Evolutionary conservation across 176 grass and related monocot species (phyloP).

Genomic region (Phyllostachys edulis): DNA sequence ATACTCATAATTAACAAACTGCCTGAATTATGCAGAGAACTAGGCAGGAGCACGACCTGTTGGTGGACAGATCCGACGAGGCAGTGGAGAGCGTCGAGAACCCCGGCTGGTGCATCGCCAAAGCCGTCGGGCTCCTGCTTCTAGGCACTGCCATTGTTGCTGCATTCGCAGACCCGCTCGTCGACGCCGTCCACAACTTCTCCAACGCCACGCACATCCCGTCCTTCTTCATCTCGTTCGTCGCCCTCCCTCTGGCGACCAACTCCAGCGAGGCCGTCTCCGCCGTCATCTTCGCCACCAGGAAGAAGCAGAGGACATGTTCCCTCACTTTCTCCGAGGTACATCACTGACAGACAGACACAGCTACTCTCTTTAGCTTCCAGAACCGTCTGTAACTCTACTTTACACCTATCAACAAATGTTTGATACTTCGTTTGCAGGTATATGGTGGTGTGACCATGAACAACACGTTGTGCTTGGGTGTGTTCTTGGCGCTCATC

Average conservation of each 20-base stretch:
- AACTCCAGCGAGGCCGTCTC: conserved; percentile 99
- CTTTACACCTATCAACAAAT: background rate
- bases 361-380: background rate
- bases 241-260: conserved; percentile 82
- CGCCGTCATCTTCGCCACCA: conserved; percentile 80
- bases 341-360: background rate
- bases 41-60: conserved; percentile 50
- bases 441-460: conserved; percentile 92
- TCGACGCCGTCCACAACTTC: conserved; percentile 89
- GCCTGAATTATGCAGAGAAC: conserved; percentile 61
- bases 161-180: conserved; percentile 83
- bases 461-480: conserved; percentile 95
- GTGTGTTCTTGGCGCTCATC: conserved; percentile 83
- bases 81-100: conserved; percentile 63
- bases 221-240: conserved; percentile 94
- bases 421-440: conserved; percentile 28
- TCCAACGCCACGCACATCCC: conserved; percentile 83
- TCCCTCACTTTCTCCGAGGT: conserved; percentile 98
- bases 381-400: background rate
- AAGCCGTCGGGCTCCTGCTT: conserved; percentile 60
- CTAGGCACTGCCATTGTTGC: conserved; percentile 72
- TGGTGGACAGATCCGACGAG: conserved; percentile 65
- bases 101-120: conserved; percentile 57
- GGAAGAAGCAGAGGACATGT: conserved; percentile 77
- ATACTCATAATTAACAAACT: background rate